Base-by-base conservation (phyloP, 371 early-diverging fungal genomes). In the Chytridiales sp. region DNA sequence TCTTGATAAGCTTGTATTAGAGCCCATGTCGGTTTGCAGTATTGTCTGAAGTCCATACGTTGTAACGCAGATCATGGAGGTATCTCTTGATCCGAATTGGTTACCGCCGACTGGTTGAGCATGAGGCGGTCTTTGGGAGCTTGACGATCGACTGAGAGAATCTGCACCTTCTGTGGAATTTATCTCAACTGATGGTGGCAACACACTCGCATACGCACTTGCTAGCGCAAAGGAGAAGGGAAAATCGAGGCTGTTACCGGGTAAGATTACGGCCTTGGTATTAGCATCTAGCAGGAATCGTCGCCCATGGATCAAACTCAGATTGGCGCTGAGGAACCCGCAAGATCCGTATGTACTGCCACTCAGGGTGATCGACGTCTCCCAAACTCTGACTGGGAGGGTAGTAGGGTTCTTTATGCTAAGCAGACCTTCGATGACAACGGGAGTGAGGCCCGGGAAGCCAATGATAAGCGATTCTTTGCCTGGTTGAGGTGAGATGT, bases 101-200 rank as follows among this genome's bases (percentile, higher is more conserved):
- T n/a, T n/a, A n/a, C n/a, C n/a, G n/a, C n/a, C n/a, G n/a, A n/a
- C n/a, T n/a, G n/a, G n/a, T n/a, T n/a, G n/a, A n/a, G n/a, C n/a
- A n/a, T n/a, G n/a, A n/a, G n/a, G n/a, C n/a, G n/a, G n/a, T n/a
- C n/a, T n/a, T n/a, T n/a, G n/a, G n/a, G n/a, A n/a, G n/a, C n/a
- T n/a, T n/a, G n/a, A n/a, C n/a, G n/a, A n/a, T n/a, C n/a, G n/a
- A n/a, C n/a, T n/a, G n/a, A n/a, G n/a, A n/a, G n/a, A n/a, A n/a
- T n/a, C n/a, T n/a, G n/a, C n/a, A n/a, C n/a, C n/a, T n/a, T n/a
- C n/a, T n/a, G n/a, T n/a, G n/a, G n/a, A n/a, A n/a, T n/a, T 34
- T 51, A 38, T 51, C 51, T 4, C 32, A 13, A 35, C 51, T 51
- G n/a, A n/a, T 21, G 51, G 51, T 9, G 51, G 51, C 35, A 51